Base-by-base conservation (phyloP, 2,329 filamentous ascomycete species). In the Tolypocladium paradoxum region DNA sequence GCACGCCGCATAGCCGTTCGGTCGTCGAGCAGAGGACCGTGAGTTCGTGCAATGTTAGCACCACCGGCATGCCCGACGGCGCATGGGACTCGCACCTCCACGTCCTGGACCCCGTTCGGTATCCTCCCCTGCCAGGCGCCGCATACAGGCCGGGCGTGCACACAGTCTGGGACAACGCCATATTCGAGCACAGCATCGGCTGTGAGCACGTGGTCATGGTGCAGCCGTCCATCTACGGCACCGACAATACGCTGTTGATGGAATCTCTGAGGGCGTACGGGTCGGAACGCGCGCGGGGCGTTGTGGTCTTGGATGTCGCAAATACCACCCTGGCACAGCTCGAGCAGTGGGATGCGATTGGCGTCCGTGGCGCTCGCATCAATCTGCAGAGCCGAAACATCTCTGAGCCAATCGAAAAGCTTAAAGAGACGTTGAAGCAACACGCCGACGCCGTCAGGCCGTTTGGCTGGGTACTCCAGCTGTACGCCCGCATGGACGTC, bases 61-160 rank as follows among this genome's bases (percentile, higher is more conserved):
- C 16, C 12, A 6, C 33, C 14, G 12, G 33, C 29, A 29, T 49
- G 4, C 51, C 51, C 3, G 18, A 6, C 27, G 46, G 20, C 11
- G 35, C 51, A 8, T 53, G 51, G 46, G 51, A 53, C 47, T 53
- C 51, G 22, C 51, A 53, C 29, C 4, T 53, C 22, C 51, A 53
- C 37, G 33, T 53, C 36, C 36, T 37, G 1, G 51, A 53, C 37
- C 46, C 51, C 14, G 46, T 31, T 3, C 47, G 51, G 6, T 53
- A 43, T 27, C 51, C 51, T 2, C 31, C 38, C 6, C 4, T 35
- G 11, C 36, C 46, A 11, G 47, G 31, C 9, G 46, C 51, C 4
- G 35, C 22, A 47, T 53, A 53, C 35, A 31, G 29, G 35, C 46
- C 46, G 3, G 37, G 51, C 29, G 29, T 43, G 4, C 18, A 53